Conservation (phyloP, 139 green algal species). For the Chlorella sp. region DNA sequence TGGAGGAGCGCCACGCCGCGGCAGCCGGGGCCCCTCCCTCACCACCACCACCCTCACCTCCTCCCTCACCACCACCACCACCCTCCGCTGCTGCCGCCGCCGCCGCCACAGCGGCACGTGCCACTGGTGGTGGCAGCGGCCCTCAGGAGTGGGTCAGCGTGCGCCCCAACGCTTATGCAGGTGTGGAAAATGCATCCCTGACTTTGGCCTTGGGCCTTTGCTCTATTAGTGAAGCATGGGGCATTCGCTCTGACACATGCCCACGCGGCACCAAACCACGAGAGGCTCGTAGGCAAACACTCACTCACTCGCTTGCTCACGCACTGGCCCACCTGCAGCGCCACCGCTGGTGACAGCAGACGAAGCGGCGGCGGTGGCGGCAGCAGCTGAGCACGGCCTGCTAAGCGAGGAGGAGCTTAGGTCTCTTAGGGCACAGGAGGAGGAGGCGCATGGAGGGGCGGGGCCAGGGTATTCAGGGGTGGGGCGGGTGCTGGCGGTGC, state of each 20-base stretch:
- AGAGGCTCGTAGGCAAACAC: not conserved
- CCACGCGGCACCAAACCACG: too few species aligned
- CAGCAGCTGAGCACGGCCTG: too few species aligned
- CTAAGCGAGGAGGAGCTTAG: too few species aligned
- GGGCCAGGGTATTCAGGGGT: not conserved
- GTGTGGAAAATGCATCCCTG: not conserved
- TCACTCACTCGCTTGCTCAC: not conserved
- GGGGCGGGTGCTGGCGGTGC: too few species aligned
- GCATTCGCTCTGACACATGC: too few species aligned
- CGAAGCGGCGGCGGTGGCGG: too few species aligned
- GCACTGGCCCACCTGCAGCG: slow-evolving; percentile 7
- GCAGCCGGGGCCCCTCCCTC: too few species aligned
- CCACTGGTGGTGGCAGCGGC: not conserved
- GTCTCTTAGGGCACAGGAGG: too few species aligned
- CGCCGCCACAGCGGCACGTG: not conserved
- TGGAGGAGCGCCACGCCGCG: too few species aligned
- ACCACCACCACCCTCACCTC: not conserved
- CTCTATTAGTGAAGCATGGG: not conserved
- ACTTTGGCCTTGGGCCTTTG: not conserved
- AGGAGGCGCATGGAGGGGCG: too few species aligned
- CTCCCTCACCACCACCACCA: slow-evolving; percentile 4
- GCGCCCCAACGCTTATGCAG: not conserved
- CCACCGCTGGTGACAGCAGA: too few species aligned
- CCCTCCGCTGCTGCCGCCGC: not conserved
- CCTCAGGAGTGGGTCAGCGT: not conserved